These are phyloP conservation scores for Tephrocybe sp. DNA, from an alignment of 768 basidiomycete genomes.

Conservation along the genomic window DNA sequence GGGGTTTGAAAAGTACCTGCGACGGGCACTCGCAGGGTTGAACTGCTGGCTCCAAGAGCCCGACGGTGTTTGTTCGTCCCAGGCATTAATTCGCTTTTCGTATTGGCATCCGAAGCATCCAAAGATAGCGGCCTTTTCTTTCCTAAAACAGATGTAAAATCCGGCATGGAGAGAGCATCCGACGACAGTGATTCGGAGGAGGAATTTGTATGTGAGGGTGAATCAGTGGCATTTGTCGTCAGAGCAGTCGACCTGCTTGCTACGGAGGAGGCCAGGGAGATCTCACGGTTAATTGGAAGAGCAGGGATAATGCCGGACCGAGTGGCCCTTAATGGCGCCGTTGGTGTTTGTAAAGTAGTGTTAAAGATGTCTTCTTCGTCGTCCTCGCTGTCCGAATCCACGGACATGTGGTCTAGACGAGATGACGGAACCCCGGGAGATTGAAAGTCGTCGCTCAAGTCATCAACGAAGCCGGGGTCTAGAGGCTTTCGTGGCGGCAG, in stretches of 20 bases:
- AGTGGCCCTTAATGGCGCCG: conserved; percentile 20
- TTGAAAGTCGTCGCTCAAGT: conserved; percentile 57
- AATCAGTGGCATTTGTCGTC: conserved; percentile 37
- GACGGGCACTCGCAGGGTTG: not conserved
- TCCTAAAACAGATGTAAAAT: conserved; percentile 38
- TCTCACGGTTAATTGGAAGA: conserved; percentile 13
- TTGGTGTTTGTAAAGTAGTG: conserved; percentile 65
- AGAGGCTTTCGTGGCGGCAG: conserved; percentile 58
- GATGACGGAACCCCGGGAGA: conserved; percentile 39
- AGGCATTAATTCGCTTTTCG: conserved; percentile 18
- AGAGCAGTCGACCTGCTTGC: conserved; percentile 34
- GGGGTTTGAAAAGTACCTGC: not conserved
- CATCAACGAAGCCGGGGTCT: conserved; percentile 57
- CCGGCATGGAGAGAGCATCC: conserved; percentile 29
- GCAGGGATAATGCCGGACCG: conserved; percentile 10
- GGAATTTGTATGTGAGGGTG: conserved; percentile 35
- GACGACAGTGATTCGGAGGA: conserved; percentile 42
- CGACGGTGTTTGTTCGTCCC: not conserved
- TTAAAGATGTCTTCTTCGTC: conserved; percentile 62
- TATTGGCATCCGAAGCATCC: conserved; percentile 16
- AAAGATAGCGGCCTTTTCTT: conserved; percentile 40
- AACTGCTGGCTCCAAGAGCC: not conserved
- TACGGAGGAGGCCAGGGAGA: conserved; percentile 16
- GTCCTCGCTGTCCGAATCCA: conserved; percentile 30
- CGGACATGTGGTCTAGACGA: conserved; percentile 24